Evolutionary conservation across 2,329 filamentous ascomycete genomes (phyloP), one percentile per base, ranked within the genome.

Genomic region (Chalara sp.): DNA sequence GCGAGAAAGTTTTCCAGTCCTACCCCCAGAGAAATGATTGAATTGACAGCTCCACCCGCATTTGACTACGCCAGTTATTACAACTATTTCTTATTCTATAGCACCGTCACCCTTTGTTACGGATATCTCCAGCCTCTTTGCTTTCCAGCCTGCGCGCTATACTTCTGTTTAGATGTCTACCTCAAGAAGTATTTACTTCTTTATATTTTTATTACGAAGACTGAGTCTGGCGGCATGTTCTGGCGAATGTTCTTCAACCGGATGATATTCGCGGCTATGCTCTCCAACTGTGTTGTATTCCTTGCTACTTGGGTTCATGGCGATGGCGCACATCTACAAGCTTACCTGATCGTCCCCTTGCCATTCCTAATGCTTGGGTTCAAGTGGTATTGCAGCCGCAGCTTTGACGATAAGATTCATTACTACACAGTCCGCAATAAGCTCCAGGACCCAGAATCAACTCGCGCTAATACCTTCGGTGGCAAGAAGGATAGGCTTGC

Each of bases 21-120:
- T 3, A 97, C 93, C 2, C 93, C 93, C 5, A 80, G 93, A 59
- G 86, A 96, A 67, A 75, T 93, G 59, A 97, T 97, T 59, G 89
- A 96, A 67, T 80, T 93, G 63, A 96, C 91, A 1, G 93, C 93
- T 4, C 93, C 93, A 1, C 91, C 89, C 2, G 76, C 88, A 0
- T 96, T 99, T 66, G 91, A 97, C 60, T 97, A 96, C 64, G 89
- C 93, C 52, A 89, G 83, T 60, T 97, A 97, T 71, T 99, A 96
- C 78, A 97, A 96, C 68, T 97, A 95, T 68, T 96, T 96, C 69
- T 75, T 97, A 32, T 99, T 89, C 71, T 99, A 97, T 71, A 77
- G 87, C 29, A 96, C 92, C 0, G 87, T 97, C 32, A 86, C 89
- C 0, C 75, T 99, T 12, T 89, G 84, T 61, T 96, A 93, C 63